Evolutionary conservation across 805 yeast species (phyloP).

Genomic region (Clavispora carvajalis): DNA sequence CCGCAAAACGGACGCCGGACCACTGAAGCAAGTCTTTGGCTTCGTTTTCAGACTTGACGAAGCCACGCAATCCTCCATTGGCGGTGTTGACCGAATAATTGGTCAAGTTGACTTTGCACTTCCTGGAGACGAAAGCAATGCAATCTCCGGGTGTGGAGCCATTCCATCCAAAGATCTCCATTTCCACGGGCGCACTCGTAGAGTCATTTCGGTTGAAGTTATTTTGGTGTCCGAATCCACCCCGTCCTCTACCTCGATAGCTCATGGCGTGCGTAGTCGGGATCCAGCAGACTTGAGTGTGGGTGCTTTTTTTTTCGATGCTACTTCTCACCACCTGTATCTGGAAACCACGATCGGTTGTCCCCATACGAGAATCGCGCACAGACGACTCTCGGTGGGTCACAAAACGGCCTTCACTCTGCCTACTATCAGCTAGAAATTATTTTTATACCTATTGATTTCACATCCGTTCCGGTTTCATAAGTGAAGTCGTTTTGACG

Average conservation of each 20-base stretch:
- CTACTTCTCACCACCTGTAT: not conserved
- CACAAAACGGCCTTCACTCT: too few relatives aligned
- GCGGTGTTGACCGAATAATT: slow-evolving; percentile 49
- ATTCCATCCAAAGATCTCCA: slow-evolving; percentile 57
- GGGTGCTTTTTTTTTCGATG: not conserved
- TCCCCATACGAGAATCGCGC: too few relatives aligned
- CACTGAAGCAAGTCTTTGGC: slow-evolving; percentile 56
- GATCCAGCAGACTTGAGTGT: not conserved
- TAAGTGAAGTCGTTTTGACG: too few relatives aligned
- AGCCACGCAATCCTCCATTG: slow-evolving; percentile 50
- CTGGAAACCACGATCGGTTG: not conserved
- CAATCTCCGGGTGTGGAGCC: slow-evolving; percentile 70
- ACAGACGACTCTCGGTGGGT: too few relatives aligned
- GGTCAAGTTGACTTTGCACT: slow-evolving; percentile 50
- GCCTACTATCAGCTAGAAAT: too few relatives aligned
- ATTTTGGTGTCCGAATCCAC: slow-evolving; percentile 10
- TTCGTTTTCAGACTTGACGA: slow-evolving; percentile 48
- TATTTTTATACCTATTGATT: too few relatives aligned
- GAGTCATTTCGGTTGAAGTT: slow-evolving; percentile 2
- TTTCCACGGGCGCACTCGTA: slow-evolving; percentile 5
- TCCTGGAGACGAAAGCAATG: slow-evolving; percentile 63
- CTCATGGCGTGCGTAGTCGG: slow-evolving; percentile 2
- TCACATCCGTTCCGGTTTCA: too few relatives aligned
- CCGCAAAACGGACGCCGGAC: slow-evolving; percentile 81
- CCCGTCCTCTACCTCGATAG: slow-evolving; percentile 11